Conservation (phyloP, 2,329 filamentous ascomycete species). For the Stromatinia cepivora region DNA sequence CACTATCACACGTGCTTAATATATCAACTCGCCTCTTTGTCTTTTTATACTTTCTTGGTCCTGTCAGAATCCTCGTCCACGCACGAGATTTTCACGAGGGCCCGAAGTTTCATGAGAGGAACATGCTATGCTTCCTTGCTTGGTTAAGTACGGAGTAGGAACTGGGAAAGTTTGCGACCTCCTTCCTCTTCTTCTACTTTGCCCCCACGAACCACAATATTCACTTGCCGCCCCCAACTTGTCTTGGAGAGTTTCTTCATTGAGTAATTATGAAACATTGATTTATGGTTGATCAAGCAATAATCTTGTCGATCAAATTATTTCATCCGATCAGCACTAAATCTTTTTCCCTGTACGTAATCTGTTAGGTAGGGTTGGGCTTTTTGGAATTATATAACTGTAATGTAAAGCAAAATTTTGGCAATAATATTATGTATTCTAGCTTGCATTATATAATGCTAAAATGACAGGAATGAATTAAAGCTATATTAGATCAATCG, state of each 20-base stretch:
- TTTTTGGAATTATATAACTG: no score
- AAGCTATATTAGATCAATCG: no score
- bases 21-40: neutral
- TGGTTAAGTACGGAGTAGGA: neutral
- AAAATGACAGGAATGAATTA: no score
- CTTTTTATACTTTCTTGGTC: neutral
- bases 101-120: neutral
- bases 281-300: neutral
- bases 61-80: neutral
- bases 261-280: neutral
- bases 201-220: neutral
- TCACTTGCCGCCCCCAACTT: slow-evolving; percentile 1
- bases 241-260: neutral
- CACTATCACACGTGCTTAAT: slow-evolving; percentile 6
- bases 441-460: no score
- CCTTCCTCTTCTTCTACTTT: neutral
- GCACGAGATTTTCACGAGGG: slow-evolving; percentile 13
- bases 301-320: neutral
- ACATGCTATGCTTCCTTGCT: neutral
- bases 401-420: no score
- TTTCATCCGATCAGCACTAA: neutral
- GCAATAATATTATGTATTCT: no score
- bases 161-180: neutral
- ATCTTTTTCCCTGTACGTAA: neutral
- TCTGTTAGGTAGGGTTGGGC: neutral